Evolutionary conservation across 148 eudicot species (phyloP).

Genomic region (Vaccinium corymbosum): DNA sequence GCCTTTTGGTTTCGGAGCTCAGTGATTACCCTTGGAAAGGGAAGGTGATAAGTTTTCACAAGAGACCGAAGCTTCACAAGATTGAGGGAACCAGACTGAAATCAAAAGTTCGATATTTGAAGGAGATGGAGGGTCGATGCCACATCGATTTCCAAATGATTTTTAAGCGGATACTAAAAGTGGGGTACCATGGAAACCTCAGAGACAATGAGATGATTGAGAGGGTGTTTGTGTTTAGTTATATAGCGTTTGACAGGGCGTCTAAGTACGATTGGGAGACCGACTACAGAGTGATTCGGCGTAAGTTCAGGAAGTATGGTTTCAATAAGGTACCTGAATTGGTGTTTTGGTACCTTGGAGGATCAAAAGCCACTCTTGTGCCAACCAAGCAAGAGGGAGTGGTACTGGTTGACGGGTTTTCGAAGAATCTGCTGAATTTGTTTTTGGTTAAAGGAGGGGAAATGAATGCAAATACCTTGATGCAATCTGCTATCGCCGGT

Average conservation of each 20-base stretch:
- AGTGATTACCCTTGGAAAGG: slow-evolving; percentile 5
- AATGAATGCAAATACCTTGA: not conserved
- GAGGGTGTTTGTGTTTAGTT: not conserved
- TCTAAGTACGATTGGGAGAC: not conserved
- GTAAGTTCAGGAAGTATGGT: not conserved
- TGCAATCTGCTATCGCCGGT: not conserved
- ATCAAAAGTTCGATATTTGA: not conserved
- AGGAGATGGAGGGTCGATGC: not conserved
- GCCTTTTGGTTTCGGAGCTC: not conserved
- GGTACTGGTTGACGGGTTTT: not conserved
- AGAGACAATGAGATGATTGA: not conserved
- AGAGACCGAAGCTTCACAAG: not conserved
- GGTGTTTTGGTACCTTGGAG: not conserved
- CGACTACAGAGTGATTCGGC: not conserved
- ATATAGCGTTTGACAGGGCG: not conserved
- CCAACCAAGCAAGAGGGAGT: not conserved
- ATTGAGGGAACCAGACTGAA: not conserved
- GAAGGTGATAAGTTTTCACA: not conserved
- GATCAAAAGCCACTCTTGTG: not conserved
- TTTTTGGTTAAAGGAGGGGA: not conserved
- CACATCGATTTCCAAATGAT: not conserved
- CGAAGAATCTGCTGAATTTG: not conserved
- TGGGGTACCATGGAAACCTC: not conserved
- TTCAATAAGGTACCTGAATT: not conserved
- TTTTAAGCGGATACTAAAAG: not conserved